Base-by-base conservation (phyloP, 345 rosid species). In the Populus pruinosa region DNA sequence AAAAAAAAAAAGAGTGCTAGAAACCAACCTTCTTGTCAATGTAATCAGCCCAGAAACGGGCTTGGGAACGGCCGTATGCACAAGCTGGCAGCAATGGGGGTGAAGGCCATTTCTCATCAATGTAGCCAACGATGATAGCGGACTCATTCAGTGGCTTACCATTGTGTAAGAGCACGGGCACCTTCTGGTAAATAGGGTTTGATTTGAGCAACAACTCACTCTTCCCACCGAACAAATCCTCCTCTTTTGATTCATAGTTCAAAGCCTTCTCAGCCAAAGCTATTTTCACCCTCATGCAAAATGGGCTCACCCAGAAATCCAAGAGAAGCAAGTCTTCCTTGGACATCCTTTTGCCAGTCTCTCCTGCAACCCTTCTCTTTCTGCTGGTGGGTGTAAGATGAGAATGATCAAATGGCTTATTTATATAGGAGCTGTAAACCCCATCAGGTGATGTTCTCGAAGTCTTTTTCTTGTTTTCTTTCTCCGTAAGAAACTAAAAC, bases 111-210 rank as follows among this genome's bases (percentile, higher is more conserved):
- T 84, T 82, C 86, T 91, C 90, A 20, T 91, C 94, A 13, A 91
- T 87, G 79, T 90, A 91, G 75, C 62, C 61, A 5, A 93, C 87
- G 20, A 87, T 87, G 35, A 90, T 72, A 16, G 81, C 27, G 7
- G 96, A 93, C 76, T 93, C 98, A 21, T 86, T 84, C 13, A 91
- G 8, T 25, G 98, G 93, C 82, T 88, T 87, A 20, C 87, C 90
- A 4, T 88, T 39, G 85, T 93, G 92, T n/a, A 91, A 69, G 44
- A 93, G 71, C 56, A 91, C 95, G 2, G 96, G 97, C 31, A 91
- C 94, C 75, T 90, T 91, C 84, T 88, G 70, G 80, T 90, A 77
- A 66, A 93, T 72, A 11, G 96, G 96, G 81, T 93, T 93, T 72
- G 91, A 88, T 20, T 77, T 81, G 33, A 93, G 83, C 71, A 93